Evolutionary conservation across 805 yeast genomes (phyloP).

Genomic region (Priceomyces haplophilus): DNA sequence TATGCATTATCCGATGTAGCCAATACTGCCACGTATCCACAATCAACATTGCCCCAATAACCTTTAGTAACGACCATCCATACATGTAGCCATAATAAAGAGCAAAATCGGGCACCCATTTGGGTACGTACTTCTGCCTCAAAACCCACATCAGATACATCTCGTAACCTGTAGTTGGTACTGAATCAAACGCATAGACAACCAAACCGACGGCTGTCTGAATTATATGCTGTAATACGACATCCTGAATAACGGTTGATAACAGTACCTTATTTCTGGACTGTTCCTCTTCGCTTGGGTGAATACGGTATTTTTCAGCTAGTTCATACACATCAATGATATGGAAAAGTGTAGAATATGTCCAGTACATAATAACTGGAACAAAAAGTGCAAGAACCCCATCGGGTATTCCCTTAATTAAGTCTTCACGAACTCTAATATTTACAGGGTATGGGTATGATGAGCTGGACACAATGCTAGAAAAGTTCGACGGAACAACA

Average conservation of each 20-base stretch:
- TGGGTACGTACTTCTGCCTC: slow-evolving; percentile 36
- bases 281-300: slow-evolving; percentile 82
- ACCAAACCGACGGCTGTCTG: slow-evolving; percentile 70
- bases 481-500: slow-evolving; percentile 15
- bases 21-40: slow-evolving; percentile 96
- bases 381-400: slow-evolving; percentile 64
- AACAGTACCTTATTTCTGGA: slow-evolving; percentile 72
- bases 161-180: slow-evolving; percentile 52
- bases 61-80: slow-evolving; percentile 57
- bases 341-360: slow-evolving; percentile 68
- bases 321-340: slow-evolving; percentile 68
- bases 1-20: slow-evolving; percentile 86
- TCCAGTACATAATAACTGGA: slow-evolving; percentile 87
- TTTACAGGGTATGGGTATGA: slow-evolving; percentile 10
- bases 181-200: slow-evolving; percentile 55
- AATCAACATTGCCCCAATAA: slow-evolving; percentile 62
- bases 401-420: slow-evolving; percentile 66
- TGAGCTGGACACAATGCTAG: slow-evolving; percentile 12
- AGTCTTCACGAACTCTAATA: slow-evolving; percentile 31
- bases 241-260: slow-evolving; percentile 73
- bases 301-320: slow-evolving; percentile 83
- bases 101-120: slow-evolving; percentile 44
- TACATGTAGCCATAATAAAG: slow-evolving; percentile 58
- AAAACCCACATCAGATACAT: slow-evolving; percentile 45
- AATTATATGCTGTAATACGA: slow-evolving; percentile 76